A percentile compares a stretch with the other conserved stretches of the same genome.
phyloP scores from a whole-genome alignment of 495 filamentous ascomycete genomes.

The Aspergillus kassunensis region DNA sequence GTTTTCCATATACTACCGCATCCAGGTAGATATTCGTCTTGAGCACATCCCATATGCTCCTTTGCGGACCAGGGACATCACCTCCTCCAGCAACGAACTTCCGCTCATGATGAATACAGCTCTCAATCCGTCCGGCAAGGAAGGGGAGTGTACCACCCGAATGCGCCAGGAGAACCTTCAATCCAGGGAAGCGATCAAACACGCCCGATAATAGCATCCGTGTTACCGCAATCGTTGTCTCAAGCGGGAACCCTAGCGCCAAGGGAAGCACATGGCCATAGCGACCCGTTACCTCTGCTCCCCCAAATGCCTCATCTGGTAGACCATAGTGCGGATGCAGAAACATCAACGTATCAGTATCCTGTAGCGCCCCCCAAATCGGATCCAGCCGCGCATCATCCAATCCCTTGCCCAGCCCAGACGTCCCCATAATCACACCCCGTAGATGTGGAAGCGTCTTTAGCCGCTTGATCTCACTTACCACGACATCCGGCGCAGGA shows the following conservation, averaged over 20 bases:
- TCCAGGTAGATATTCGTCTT: conserved; percentile 87
- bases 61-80: conserved; percentile 46
- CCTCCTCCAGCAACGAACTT: conserved; percentile 54
- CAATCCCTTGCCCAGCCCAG: conserved; percentile 73
- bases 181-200: conserved; percentile 69
- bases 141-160: conserved; percentile 87
- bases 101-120: conserved; percentile 79
- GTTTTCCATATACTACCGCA: conserved; percentile 76
- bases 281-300: conserved; percentile 41
- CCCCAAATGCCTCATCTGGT: conserved; percentile 72
- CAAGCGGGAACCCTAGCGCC: conserved; percentile 84
- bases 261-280: conserved; percentile 90
- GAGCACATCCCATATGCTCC: conserved; percentile 72
- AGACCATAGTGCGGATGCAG: conserved; percentile 94
- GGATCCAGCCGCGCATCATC: conserved; percentile 72
- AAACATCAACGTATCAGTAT: conserved; percentile 64
- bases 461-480: conserved; percentile 58
- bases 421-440: conserved; percentile 84
- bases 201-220: conserved; percentile 82
- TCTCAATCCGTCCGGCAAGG: conserved; percentile 83
- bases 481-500: conserved; percentile 52
- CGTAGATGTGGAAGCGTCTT: conserved; percentile 61
- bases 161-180: conserved; percentile 80
- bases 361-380: conserved; percentile 65
- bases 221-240: conserved; percentile 88